phyloP scores from a whole-genome alignment of 495 filamentous ascomycete genomes.

The Podospora australis region DNA sequence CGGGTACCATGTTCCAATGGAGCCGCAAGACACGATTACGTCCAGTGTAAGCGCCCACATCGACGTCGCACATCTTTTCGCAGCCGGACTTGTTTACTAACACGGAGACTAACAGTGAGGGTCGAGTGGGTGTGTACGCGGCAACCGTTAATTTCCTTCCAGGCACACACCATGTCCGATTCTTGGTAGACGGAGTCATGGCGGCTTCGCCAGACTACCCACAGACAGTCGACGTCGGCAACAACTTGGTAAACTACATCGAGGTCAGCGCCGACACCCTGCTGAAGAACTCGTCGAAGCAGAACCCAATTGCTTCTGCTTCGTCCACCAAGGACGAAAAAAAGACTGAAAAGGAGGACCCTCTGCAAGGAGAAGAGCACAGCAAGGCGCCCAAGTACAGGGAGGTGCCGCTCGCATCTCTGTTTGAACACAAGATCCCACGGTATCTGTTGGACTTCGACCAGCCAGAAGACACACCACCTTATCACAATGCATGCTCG shows the following conservation, averaged over 20 bases:
- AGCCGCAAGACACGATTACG: slow-evolving; percentile 82
- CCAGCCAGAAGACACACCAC: slow-evolving; percentile 65
- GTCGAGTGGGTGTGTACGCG: slow-evolving; percentile 54
- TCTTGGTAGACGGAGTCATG: slow-evolving; percentile 93
- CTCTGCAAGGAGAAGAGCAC: slow-evolving; percentile 31
- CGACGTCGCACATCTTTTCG: not conserved
- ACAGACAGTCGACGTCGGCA: slow-evolving; percentile 93
- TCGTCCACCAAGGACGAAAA: slow-evolving; percentile 22
- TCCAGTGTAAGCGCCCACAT: slow-evolving; percentile 58
- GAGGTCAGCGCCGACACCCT: slow-evolving; percentile 78
- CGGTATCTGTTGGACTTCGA: slow-evolving; percentile 82
- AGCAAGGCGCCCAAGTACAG: slow-evolving; percentile 35
- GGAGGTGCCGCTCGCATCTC: slow-evolving; percentile 35
- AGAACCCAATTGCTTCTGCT: too few species aligned
- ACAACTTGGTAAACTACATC: slow-evolving; percentile 95
- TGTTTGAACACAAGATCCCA: slow-evolving; percentile 63
- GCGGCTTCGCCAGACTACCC: slow-evolving; percentile 76
- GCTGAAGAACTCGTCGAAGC: too few species aligned
- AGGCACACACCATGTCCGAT: slow-evolving; percentile 93
- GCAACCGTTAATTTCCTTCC: slow-evolving; percentile 75
- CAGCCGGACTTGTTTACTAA: not conserved
- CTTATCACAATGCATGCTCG: slow-evolving; percentile 60
- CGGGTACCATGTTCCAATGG: slow-evolving; percentile 95
- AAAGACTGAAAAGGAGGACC: slow-evolving; percentile 27
- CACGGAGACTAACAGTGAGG: slow-evolving; percentile 32